Conservation (phyloP, 805 yeast species). For the baker's yeast (Saccharomyces cerevisiae) region DNA sequence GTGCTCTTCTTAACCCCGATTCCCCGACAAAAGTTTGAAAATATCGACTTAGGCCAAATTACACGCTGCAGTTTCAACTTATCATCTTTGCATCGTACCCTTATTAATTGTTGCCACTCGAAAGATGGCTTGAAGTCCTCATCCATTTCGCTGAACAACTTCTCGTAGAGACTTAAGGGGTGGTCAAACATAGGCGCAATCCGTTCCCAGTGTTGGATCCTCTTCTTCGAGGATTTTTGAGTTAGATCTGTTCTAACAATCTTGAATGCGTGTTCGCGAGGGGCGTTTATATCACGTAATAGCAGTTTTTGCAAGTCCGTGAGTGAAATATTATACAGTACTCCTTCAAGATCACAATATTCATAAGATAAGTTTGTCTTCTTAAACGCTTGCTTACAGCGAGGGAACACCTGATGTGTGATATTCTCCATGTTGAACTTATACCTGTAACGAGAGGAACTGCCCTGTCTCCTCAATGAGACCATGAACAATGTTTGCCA, state of each 20-base stretch:
- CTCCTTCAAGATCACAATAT: neutral
- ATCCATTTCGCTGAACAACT: neutral
- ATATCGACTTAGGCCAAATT: constrained; percentile 16
- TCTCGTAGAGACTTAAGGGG: neutral
- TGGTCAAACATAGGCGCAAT: neutral
- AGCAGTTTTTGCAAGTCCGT: constrained; percentile 2
- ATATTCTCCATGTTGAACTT: neutral
- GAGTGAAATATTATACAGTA: constrained; percentile 6
- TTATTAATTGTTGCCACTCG: neutral
- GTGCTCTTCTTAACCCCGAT: constrained; percentile 13
- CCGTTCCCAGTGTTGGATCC: neutral
- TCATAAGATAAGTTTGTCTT: neutral
- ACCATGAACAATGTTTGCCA: constrained; percentile 5
- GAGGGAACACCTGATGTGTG: neutral
- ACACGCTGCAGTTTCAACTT: constrained; percentile 6
- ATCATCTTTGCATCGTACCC: constrained; percentile 1
- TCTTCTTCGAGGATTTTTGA: neutral
- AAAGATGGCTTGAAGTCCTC: neutral
- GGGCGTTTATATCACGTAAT: neutral
- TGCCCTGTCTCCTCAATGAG: constrained; percentile 3
- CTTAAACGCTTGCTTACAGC: neutral
- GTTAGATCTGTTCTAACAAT: neutral
- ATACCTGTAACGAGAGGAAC: neutral
- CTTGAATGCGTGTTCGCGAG: neutral
- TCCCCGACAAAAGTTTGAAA: constrained; percentile 19